Conservation (phyloP, 192 early-diverging fungal genomes). For the Entrophospora sp. region DNA sequence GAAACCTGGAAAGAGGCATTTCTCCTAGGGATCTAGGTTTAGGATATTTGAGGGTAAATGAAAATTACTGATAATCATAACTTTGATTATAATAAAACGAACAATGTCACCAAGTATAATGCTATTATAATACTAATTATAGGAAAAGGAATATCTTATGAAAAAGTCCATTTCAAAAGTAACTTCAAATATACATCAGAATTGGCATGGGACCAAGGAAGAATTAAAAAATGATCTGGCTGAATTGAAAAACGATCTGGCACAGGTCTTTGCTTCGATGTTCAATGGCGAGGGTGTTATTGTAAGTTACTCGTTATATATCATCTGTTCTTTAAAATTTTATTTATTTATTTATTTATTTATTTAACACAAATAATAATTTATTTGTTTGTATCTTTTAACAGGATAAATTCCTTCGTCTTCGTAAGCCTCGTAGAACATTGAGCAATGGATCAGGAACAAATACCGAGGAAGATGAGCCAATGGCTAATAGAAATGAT, state of each 20-base stretch:
- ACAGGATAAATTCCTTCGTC: conserved; percentile 15
- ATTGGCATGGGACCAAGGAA: conserved; percentile 53
- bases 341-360: background rate
- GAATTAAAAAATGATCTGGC: conserved; percentile 54
- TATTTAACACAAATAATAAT: background rate
- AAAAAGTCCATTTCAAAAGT: conserved; percentile 69
- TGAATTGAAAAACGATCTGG: conserved; percentile 54
- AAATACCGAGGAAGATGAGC: background rate
- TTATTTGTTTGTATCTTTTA: background rate
- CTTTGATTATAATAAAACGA: background rate
- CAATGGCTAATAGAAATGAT: background rate
- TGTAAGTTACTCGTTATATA: background rate
- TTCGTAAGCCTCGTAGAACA: background rate
- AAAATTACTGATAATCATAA: background rate
- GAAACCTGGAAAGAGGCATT: conserved; percentile 79
- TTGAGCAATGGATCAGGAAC: too few species aligned
- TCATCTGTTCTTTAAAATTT: background rate
- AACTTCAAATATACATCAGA: conserved; percentile 59
- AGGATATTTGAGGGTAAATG: conserved; percentile 61
- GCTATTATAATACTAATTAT: background rate
- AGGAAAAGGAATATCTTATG: conserved; percentile 65
- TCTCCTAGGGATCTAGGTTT: conserved; percentile 75
- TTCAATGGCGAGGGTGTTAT: conserved; percentile 59
- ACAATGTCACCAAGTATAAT: background rate
- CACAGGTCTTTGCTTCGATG: conserved; percentile 50